Percentiles rank a stretch among this genome's conserved stretches.
Conservation (phyloP, 768 basidiomycete species). For the Hygrophoropsis aurantiaca region DNA sequence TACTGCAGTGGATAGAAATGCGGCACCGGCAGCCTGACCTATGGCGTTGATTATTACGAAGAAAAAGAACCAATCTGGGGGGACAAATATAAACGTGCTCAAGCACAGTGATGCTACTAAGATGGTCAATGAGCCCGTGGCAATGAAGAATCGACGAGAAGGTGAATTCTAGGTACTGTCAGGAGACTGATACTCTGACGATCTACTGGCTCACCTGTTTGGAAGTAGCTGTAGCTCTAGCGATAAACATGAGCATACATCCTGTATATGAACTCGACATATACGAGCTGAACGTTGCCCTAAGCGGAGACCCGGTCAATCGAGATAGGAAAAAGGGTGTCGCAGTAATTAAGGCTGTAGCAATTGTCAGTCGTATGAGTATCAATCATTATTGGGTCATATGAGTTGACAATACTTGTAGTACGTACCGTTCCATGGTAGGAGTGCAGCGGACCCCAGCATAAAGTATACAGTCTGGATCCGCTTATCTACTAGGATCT, state of each 20-base stretch:
- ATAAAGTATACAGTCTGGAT: constrained; percentile 69
- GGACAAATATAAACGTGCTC: constrained; percentile 59
- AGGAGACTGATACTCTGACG: not conserved
- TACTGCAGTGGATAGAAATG: constrained; percentile 76
- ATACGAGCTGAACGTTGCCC: constrained; percentile 63
- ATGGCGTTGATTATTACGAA: constrained; percentile 65
- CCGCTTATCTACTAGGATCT: constrained; percentile 33
- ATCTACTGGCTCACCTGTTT: constrained; percentile 50
- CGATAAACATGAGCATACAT: constrained; percentile 67
- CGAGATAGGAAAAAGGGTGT: constrained; percentile 79
- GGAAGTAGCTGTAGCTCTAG: constrained; percentile 69
- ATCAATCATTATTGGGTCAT: no score
- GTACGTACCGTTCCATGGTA: constrained; percentile 86
- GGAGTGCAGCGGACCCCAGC: constrained; percentile 74
- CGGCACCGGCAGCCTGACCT: constrained; percentile 58
- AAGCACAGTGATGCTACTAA: constrained; percentile 60
- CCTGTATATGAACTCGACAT: constrained; percentile 63
- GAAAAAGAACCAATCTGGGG: constrained; percentile 57
- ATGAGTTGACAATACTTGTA: no score
- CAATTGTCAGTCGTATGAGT: constrained; percentile 6
- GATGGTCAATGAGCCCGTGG: constrained; percentile 50
- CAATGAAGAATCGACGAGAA: constrained; percentile 53
- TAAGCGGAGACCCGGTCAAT: constrained; percentile 56
- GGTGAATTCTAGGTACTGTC: constrained; percentile 49
- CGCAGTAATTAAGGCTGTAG: constrained; percentile 79